Percentiles rank a stretch among this genome's conserved stretches.
Evolutionary conservation across 2,329 filamentous ascomycete genomes (phyloP).

Genomic region (Curvularia sp.): DNA sequence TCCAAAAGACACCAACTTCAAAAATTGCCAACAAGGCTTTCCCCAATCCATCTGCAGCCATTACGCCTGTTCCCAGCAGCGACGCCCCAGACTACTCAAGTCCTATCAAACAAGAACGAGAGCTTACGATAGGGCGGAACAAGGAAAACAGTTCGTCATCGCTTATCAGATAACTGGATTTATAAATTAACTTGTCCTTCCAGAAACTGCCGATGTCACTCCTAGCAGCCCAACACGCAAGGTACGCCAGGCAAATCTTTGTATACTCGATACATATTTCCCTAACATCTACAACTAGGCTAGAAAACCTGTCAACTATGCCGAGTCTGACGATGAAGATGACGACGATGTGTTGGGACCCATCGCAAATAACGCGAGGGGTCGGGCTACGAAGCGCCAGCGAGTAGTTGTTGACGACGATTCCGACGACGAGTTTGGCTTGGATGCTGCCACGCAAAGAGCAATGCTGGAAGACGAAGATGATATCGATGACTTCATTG

Average conservation of each 20-base stretch:
- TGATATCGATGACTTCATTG: conserved; percentile 87
- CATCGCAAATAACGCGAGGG: conserved; percentile 54
- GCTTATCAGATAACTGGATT: conserved; percentile 46
- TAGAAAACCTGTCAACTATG: conserved; percentile 77
- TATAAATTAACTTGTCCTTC: conserved; percentile 54
- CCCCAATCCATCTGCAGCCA: conserved; percentile 45
- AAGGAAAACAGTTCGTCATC: conserved; percentile 61
- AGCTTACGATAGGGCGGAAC: conserved; percentile 57
- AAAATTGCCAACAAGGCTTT: conserved; percentile 45
- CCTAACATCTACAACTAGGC: conserved; percentile 52
- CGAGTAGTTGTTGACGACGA: conserved; percentile 70
- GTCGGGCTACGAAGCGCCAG: conserved; percentile 63
- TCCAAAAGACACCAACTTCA: conserved; percentile 38
- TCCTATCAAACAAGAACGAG: conserved; percentile 70
- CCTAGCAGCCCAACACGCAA: conserved; percentile 81
- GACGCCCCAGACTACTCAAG: conserved; percentile 72
- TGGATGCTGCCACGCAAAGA: conserved; percentile 63
- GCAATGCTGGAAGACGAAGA: conserved; percentile 65
- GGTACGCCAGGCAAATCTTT: conserved; percentile 57
- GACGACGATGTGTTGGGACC: conserved; percentile 75
- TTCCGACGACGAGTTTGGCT: conserved; percentile 71
- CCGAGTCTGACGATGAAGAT: conserved; percentile 76
- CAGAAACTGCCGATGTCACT: conserved; percentile 55
- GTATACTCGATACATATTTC: background rate
- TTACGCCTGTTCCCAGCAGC: conserved; percentile 82